Evolutionary conservation across 495 filamentous ascomycete species (phyloP).

Genomic region (Penicillium flavigenum): DNA sequence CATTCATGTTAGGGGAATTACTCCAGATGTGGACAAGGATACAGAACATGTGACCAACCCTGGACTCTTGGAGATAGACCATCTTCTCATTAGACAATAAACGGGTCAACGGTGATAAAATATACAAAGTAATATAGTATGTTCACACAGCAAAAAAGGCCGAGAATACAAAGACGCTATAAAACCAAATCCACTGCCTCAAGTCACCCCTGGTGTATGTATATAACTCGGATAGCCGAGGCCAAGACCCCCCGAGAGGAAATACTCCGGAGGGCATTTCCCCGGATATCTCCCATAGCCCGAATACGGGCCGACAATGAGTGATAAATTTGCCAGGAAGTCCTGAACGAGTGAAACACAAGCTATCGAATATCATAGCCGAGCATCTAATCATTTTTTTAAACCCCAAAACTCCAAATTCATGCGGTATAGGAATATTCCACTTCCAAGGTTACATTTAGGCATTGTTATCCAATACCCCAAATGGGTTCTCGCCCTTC

Average conservation of each 20-base stretch:
- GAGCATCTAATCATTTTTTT: conserved; percentile 9
- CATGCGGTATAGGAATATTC: conserved; percentile 13
- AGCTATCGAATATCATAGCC: background rate
- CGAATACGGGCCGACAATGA: background rate
- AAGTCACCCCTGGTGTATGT: background rate
- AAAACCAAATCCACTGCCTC: conserved; percentile 1
- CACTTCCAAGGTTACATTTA: conserved; percentile 16
- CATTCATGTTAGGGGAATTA: conserved; percentile 15
- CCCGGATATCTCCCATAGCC: background rate
- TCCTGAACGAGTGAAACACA: background rate
- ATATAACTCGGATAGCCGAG: background rate
- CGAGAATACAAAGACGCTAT: background rate
- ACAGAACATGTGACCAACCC: too few species aligned
- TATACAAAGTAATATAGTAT: conserved; percentile 1
- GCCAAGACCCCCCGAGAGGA: too few species aligned
- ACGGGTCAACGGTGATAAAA: conserved; percentile 1
- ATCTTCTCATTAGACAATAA: conserved; percentile 10
- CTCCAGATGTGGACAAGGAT: background rate
- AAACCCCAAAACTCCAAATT: conserved; percentile 19
- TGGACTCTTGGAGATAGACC: conserved; percentile 6
- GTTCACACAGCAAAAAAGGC: background rate
- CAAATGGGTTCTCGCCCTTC: conserved; percentile 39
- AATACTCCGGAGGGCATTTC: background rate
- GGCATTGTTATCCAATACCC: conserved; percentile 34
- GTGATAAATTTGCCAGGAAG: background rate